These are phyloP conservation scores for Leptomonas seymouri DNA, from an alignment of 208 protist genomes.

Conservation along the genomic window DNA sequence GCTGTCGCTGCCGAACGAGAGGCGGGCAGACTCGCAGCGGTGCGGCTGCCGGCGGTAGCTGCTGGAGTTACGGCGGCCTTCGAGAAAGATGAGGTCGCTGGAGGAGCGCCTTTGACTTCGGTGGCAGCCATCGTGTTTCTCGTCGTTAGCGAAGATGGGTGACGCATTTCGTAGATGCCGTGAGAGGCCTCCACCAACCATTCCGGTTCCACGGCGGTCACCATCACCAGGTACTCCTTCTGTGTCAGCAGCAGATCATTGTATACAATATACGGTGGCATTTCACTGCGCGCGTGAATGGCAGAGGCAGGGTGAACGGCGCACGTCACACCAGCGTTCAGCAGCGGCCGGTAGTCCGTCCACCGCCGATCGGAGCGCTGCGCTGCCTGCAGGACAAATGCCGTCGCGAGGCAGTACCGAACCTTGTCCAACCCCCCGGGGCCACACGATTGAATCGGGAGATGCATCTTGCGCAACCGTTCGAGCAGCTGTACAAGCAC, in stretches of 20 bases:
- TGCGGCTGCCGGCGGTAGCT: neutral
- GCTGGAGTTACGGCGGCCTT: neutral
- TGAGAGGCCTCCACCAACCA: constrained; percentile 95
- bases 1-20: constrained; percentile 1
- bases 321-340: constrained; percentile 95
- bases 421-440: constrained; percentile 90
- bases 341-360: constrained; percentile 98
- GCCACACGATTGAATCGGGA: constrained; percentile 60
- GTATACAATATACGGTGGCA: constrained; percentile 99
- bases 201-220: constrained; percentile 97
- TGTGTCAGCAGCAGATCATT: constrained; percentile 96
- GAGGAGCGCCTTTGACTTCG: neutral
- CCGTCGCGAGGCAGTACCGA: constrained; percentile 94
- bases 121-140: no score
- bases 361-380: constrained; percentile 92
- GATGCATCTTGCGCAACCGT: constrained; percentile 89
- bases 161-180: constrained; percentile 65
- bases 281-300: constrained; percentile 95
- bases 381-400: constrained; percentile 97
- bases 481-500: constrained; percentile 97
- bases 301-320: constrained; percentile 98
- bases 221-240: constrained; percentile 97
- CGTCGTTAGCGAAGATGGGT: neutral
- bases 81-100: neutral
- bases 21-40: neutral